Conservation (phyloP, 2,329 filamentous ascomycete genomes). For the Talaromyces sp. region DNA sequence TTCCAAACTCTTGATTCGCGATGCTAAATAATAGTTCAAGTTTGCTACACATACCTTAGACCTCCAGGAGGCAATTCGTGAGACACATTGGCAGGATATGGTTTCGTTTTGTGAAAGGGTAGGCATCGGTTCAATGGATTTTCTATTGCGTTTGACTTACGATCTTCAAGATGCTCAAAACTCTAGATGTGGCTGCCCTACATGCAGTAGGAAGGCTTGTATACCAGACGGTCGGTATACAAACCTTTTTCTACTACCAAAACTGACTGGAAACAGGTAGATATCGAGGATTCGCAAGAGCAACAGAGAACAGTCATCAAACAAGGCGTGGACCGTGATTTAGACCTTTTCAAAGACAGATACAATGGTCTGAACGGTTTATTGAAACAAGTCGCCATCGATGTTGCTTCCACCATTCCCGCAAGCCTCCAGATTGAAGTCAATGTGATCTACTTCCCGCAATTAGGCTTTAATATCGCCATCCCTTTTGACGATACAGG, state of each 20-base stretch:
- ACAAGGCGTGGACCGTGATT: constrained; percentile 64
- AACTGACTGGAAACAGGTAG: constrained; percentile 50
- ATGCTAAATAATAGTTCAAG: constrained; percentile 30
- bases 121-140: constrained; percentile 12
- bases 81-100: constrained; percentile 53
- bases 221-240: constrained; percentile 54
- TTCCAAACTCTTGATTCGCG: background rate
- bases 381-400: constrained; percentile 63
- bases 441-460: constrained; percentile 86
- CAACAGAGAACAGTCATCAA: constrained; percentile 70
- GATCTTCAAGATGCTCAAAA: constrained; percentile 51
- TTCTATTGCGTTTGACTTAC: background rate
- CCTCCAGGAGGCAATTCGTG: constrained; percentile 61
- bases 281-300: constrained; percentile 72
- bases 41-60: constrained; percentile 71
- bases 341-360: constrained; percentile 73
- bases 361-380: constrained; percentile 76
- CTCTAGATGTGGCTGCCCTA: constrained; percentile 58
- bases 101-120: constrained; percentile 57
- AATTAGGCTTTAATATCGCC: constrained; percentile 83
- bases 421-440: constrained; percentile 51
- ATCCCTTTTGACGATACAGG: constrained; percentile 63
- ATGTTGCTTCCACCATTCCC: constrained; percentile 63
- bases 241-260: background rate
- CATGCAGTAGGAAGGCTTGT: constrained; percentile 68